Conservation (phyloP, 176 grass and related monocot species). For the Panicum miliaceum region DNA sequence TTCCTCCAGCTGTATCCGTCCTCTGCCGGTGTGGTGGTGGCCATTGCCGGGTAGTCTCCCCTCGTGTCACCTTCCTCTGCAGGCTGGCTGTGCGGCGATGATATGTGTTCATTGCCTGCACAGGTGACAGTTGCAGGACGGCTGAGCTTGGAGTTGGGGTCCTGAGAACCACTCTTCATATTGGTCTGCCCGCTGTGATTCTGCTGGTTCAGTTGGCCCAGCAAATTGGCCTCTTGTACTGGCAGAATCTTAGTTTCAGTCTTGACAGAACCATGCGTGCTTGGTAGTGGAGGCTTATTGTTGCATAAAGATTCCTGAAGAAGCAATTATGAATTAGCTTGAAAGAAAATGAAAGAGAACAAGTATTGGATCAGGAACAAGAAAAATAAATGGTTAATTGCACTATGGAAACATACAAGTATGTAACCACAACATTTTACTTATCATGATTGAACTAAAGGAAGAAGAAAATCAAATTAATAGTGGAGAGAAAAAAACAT, state of each 20-base stretch:
- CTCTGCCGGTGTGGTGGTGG: slow-evolving; percentile 47
- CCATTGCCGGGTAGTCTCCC: slow-evolving; percentile 35
- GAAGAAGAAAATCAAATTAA: background rate
- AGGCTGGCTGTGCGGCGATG: slow-evolving; percentile 26
- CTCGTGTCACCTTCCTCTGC: background rate
- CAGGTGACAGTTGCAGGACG: slow-evolving; percentile 20
- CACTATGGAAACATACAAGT: background rate
- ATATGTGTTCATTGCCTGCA: slow-evolving; percentile 13
- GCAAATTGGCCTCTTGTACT: background rate
- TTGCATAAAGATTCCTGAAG: slow-evolving; percentile 34
- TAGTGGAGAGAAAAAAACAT: background rate
- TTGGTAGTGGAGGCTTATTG: slow-evolving; percentile 23
- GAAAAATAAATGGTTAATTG: background rate
- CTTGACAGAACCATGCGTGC: slow-evolving; percentile 20
- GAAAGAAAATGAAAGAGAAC: background rate
- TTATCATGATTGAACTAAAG: background rate
- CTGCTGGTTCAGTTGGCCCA: slow-evolving; percentile 36
- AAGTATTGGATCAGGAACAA: background rate
- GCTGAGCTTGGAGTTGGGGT: slow-evolving; percentile 37
- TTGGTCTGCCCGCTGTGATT: slow-evolving; percentile 22
- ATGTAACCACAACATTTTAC: background rate
- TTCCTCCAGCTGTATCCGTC: slow-evolving; percentile 97
- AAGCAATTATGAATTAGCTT: slow-evolving; percentile 2
- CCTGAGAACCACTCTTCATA: slow-evolving; percentile 26
- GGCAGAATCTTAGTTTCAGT: slow-evolving; percentile 46